A percentile compares a stretch with the other conserved stretches of the same genome.
phyloP scores from a whole-genome alignment of 1,284 basidiomycete genomes.

The Trametes pubescens region DNA sequence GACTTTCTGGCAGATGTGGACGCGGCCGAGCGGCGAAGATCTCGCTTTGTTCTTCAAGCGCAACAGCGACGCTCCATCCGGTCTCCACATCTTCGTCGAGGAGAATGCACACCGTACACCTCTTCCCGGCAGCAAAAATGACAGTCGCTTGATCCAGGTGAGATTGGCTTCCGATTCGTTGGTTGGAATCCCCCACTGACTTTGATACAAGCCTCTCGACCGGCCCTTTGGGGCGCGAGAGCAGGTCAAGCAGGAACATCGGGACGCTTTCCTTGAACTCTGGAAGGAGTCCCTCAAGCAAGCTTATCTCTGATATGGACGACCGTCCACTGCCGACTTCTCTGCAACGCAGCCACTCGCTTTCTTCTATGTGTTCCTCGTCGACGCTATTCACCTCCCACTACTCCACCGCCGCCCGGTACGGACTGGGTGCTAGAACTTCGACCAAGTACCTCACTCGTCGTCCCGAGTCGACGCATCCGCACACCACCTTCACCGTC shows the following conservation, averaged over 20 bases:
- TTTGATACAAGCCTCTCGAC: neutral
- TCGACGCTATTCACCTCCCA: neutral
- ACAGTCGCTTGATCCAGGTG: neutral
- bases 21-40: conserved; percentile 7
- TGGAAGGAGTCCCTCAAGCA: conserved; percentile 6
- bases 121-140: neutral
- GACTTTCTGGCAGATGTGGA: neutral
- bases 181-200: neutral
- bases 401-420: neutral
- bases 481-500: neutral
- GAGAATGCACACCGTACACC: neutral
- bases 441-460: neutral
- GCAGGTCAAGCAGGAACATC: neutral
- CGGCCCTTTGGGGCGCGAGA: neutral
- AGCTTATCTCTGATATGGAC: neutral
- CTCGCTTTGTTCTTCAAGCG: conserved; percentile 3
- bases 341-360: neutral
- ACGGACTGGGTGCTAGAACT: neutral
- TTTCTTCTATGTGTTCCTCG: neutral
- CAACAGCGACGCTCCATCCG: neutral
- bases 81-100: conserved; percentile 3
- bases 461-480: neutral
- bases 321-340: neutral
- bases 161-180: neutral
- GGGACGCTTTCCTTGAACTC: neutral